Evolutionary conservation across 2,329 filamentous ascomycete genomes (phyloP).

Genomic region (Pseudogymnoascus sp.): DNA sequence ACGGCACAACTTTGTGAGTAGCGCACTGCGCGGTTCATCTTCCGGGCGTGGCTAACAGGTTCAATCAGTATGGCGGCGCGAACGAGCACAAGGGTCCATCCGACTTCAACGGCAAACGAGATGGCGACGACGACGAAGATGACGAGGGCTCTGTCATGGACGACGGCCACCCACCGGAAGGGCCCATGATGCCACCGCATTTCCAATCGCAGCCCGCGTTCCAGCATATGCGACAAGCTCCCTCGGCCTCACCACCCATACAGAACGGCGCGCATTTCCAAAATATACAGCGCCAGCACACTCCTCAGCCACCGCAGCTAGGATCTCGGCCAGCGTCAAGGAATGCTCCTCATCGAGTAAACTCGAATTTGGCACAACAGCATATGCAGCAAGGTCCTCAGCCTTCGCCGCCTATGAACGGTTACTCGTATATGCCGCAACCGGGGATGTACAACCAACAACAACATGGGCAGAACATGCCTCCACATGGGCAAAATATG

Average conservation of each 20-base stretch:
- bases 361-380: conserved; percentile 62
- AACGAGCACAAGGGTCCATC: conserved; percentile 94
- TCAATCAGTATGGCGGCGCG: conserved; percentile 69
- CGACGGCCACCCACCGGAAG: conserved; percentile 57
- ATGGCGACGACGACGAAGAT: conserved; percentile 71
- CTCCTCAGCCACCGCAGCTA: conserved; percentile 60
- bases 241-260: conserved; percentile 83
- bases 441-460: conserved; percentile 74
- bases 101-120: conserved; percentile 76
- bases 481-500: conserved; percentile 21
- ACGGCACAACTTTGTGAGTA: conserved; percentile 81
- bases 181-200: conserved; percentile 61
- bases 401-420: conserved; percentile 56
- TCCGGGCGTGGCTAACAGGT: conserved; percentile 18
- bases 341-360: conserved; percentile 68
- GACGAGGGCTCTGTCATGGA: conserved; percentile 60
- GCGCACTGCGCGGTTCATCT: conserved; percentile 4
- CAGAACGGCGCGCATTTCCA: conserved; percentile 41
- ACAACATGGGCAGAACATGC: conserved; percentile 26
- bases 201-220: conserved; percentile 63
- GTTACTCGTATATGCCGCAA: conserved; percentile 77
- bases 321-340: conserved; percentile 72
- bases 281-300: conserved; percentile 57
- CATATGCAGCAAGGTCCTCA: conserved; percentile 54
- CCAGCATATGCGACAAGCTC: conserved; percentile 71